Evolutionary conservation across 2,329 filamentous ascomycete genomes (phyloP).

Genomic region (Fusarium sp.): DNA sequence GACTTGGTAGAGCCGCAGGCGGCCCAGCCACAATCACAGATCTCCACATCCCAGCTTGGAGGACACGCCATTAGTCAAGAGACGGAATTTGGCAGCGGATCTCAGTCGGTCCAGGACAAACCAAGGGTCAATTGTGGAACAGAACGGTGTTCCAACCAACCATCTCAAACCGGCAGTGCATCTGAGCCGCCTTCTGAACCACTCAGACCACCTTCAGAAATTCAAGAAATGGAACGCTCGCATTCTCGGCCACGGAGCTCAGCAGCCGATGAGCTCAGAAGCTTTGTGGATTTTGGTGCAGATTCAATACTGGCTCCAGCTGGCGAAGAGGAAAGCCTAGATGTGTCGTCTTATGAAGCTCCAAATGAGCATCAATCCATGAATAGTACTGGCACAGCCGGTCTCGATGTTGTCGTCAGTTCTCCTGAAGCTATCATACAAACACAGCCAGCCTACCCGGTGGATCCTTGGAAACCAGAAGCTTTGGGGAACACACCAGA

Average conservation of each 20-base stretch:
- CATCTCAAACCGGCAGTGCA: neutral
- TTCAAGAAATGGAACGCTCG: constrained; percentile 36
- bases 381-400: neutral
- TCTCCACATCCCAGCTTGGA: constrained; percentile 27
- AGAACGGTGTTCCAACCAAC: neutral
- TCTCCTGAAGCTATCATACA: constrained; percentile 31
- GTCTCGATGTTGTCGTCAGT: constrained; percentile 23
- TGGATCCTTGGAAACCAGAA: constrained; percentile 44
- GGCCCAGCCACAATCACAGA: constrained; percentile 42
- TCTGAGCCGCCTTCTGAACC: neutral
- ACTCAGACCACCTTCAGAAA: neutral
- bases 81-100: neutral
- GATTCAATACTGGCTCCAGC: constrained; percentile 27
- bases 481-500: constrained; percentile 37
- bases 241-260: constrained; percentile 24
- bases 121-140: neutral
- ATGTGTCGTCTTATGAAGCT: constrained; percentile 5
- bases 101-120: neutral
- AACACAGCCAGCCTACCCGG: constrained; percentile 31
- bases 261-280: constrained; percentile 40
- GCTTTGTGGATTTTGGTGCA: constrained; percentile 39
- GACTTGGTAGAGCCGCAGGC: constrained; percentile 41
- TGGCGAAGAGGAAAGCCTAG: constrained; percentile 23
- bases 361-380: constrained; percentile 2
- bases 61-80: constrained; percentile 24